Conservation (phyloP, 192 early-diverging fungal species). For the Entomortierella beljakovae region DNA sequence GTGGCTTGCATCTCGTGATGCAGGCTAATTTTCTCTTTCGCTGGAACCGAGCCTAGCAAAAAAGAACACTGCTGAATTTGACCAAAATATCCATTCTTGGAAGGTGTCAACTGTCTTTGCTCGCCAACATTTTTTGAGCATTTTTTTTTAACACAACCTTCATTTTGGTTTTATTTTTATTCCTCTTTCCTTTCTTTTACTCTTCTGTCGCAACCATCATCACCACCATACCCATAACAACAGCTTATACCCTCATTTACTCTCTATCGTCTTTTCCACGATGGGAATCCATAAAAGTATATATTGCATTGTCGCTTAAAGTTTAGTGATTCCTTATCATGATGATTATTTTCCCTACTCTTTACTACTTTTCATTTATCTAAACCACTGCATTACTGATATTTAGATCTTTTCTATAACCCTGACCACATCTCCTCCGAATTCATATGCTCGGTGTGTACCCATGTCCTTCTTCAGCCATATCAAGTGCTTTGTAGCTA, state of each 20-base stretch:
- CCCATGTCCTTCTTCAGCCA: conserved; percentile 16
- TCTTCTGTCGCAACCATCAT: too few relatives aligned
- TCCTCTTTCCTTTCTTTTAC: not conserved
- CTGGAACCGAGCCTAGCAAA: too few relatives aligned
- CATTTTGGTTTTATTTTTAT: not conserved
- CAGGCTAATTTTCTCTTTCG: too few relatives aligned
- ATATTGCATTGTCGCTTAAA: not conserved
- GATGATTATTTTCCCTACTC: not conserved
- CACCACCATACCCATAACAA: too few relatives aligned
- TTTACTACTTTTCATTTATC: not conserved
- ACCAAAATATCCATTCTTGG: too few relatives aligned
- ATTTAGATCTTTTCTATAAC: conserved; percentile 10
- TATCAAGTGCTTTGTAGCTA: conserved; percentile 22
- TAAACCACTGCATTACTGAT: not conserved
- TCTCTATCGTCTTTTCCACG: not conserved
- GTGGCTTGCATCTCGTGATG: too few relatives aligned
- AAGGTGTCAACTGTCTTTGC: too few relatives aligned
- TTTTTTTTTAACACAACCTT: not conserved
- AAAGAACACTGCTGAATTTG: too few relatives aligned
- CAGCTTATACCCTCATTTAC: too few relatives aligned
- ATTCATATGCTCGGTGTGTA: conserved; percentile 15
- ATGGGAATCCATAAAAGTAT: conserved; percentile 40
- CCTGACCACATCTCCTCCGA: conserved; percentile 13
- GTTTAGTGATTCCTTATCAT: not conserved
- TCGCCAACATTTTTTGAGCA: not conserved